Conservation (phyloP, 108 stramenopile species). For the Tribonema minus region DNA sequence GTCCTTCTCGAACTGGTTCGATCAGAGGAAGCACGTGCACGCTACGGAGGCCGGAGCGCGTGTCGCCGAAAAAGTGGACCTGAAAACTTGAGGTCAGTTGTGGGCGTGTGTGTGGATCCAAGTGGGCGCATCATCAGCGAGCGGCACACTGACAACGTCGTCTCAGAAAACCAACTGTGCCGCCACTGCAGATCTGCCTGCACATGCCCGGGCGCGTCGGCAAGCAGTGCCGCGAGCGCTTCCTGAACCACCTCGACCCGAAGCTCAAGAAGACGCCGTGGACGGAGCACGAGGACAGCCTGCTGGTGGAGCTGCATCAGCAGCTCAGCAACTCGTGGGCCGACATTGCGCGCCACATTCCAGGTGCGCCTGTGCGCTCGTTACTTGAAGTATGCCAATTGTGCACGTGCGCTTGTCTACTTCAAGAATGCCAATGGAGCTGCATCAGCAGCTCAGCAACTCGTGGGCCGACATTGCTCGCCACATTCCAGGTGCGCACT, state of each 20-base stretch:
- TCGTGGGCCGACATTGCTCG: conserved; percentile 58
- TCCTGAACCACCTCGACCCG: conserved; percentile 96
- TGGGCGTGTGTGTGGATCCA: no score
- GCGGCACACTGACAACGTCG: no score
- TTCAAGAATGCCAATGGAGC: conserved; percentile 64
- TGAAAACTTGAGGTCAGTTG: no score
- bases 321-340: conserved; percentile 72
- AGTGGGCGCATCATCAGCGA: no score
- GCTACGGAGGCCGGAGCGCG: no score
- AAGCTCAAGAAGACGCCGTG: conserved; percentile 87
- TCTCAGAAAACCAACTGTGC: no score
- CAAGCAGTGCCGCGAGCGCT: conserved; percentile 98
- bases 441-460: conserved; percentile 75
- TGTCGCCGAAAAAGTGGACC: no score
- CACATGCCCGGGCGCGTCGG: conserved; percentile 85
- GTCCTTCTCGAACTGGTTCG: no score
- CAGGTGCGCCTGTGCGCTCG: no score
- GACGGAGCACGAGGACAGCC: conserved; percentile 80
- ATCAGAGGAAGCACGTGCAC: no score
- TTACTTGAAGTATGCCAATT: no score
- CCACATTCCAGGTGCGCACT: conserved; percentile 45
- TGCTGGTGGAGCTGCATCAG: conserved; percentile 69
- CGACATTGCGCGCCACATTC: conserved; percentile 45
- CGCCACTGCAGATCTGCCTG: conserved; percentile 72
- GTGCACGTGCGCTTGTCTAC: no score